Percentiles rank a stretch among this genome's conserved stretches.
Conservation (phyloP, 2,329 filamentous ascomycete genomes). For the Clonostachys solani region DNA sequence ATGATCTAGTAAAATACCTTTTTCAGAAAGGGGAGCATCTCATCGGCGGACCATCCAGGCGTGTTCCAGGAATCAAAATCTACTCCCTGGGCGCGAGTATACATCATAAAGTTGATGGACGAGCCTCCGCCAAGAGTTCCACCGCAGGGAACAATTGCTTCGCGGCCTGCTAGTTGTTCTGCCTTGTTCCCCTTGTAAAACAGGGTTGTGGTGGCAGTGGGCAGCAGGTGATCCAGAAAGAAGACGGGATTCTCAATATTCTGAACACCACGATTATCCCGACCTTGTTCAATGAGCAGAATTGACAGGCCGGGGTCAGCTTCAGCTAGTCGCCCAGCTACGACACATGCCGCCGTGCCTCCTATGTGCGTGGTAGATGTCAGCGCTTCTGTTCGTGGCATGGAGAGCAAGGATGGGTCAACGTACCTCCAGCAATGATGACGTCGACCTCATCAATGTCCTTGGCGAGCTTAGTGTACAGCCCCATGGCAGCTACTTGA, state of each 20-base stretch:
- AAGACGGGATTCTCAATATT: conserved; percentile 43
- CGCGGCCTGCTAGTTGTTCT: conserved; percentile 12
- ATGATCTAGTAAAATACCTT: conserved; percentile 7
- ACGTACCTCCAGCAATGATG: conserved; percentile 41
- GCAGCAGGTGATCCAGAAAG: conserved; percentile 9
- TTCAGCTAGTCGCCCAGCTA: conserved; percentile 43
- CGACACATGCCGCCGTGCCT: conserved; percentile 40
- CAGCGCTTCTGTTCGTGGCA: neutral
- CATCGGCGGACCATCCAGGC: conserved; percentile 9
- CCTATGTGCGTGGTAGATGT: conserved; percentile 19
- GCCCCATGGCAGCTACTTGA: conserved; percentile 12
- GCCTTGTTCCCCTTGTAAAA: conserved; percentile 15
- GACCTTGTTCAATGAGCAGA: conserved; percentile 47
- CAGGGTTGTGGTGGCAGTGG: conserved; percentile 10
- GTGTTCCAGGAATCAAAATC: conserved; percentile 11
- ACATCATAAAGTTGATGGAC: conserved; percentile 24
- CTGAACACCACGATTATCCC: conserved; percentile 44
- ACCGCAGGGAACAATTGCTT: conserved; percentile 13
- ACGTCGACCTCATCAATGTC: conserved; percentile 40
- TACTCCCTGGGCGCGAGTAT: conserved; percentile 14
- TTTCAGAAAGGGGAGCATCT: conserved; percentile 11
- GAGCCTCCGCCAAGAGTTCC: conserved; percentile 23
- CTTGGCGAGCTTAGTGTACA: conserved; percentile 15
- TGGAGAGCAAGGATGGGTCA: neutral
- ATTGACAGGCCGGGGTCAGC: conserved; percentile 42